Conservation (phyloP, 164 flowering plant genomes). For the Vitis riparia region DNA sequence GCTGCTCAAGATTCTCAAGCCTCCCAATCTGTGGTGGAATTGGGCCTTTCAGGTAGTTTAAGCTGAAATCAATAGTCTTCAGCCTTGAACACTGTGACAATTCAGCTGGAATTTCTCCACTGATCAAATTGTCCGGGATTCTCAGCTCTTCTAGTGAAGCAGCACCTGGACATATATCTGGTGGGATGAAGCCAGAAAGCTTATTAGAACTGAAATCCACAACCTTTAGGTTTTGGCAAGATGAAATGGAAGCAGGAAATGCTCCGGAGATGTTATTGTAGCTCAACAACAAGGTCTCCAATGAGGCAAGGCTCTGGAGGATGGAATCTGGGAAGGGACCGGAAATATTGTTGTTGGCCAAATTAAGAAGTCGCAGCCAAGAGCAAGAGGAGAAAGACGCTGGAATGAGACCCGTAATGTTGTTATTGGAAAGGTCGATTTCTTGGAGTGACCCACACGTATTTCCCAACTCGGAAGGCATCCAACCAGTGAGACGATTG, state of each 20-base stretch:
- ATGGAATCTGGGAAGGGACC: conserved; percentile 65
- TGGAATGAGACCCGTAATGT: conserved; percentile 69
- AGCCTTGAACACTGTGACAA: conserved; percentile 55
- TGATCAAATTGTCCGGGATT: conserved; percentile 67
- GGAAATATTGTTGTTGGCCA: conserved; percentile 72
- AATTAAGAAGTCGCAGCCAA: conserved; percentile 56
- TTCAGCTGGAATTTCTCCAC: conserved; percentile 59
- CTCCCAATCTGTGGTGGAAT: conserved; percentile 68
- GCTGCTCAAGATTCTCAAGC: conserved; percentile 71
- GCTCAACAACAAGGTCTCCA: conserved; percentile 60
- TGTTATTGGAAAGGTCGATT: conserved; percentile 56
- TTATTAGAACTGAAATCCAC: conserved; percentile 78
- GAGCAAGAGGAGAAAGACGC: conserved; percentile 54
- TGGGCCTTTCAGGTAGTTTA: conserved; percentile 75
- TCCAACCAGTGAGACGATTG: conserved; percentile 61
- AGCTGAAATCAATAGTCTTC: conserved; percentile 71
- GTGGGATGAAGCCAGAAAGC: conserved; percentile 66
- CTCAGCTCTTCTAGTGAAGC: conserved; percentile 67
- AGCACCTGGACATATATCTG: conserved; percentile 64
- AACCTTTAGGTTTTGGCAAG: conserved; percentile 45
- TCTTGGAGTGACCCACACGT: conserved; percentile 58
- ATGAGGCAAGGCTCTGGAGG: conserved; percentile 43
- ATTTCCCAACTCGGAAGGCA: conserved; percentile 60
- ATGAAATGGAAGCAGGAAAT: conserved; percentile 59
- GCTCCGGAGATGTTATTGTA: conserved; percentile 65